These are phyloP conservation scores for Auriculariales sp. DNA, from an alignment of 768 basidiomycete genomes.

Conservation along the genomic window DNA sequence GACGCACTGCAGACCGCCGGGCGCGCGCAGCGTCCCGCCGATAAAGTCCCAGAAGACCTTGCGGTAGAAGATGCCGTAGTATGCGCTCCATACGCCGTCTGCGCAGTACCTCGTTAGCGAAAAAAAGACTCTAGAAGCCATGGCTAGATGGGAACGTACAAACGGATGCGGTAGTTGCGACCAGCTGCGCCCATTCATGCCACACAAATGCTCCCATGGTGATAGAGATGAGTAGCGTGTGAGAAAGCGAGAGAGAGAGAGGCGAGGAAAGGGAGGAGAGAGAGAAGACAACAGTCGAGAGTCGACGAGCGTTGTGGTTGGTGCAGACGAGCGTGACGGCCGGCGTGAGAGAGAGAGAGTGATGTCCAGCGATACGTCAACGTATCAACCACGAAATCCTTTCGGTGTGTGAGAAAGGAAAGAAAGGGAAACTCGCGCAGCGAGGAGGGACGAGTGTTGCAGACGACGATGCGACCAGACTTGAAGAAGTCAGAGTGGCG, in stretches of 20 bases:
- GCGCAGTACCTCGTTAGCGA: background rate
- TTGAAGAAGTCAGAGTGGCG: too few relatives aligned
- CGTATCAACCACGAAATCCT: too few relatives aligned
- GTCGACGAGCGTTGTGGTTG: too few relatives aligned
- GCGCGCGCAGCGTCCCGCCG: slow-evolving; percentile 59
- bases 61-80: slow-evolving; percentile 72
- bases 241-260: background rate
- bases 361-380: background rate
- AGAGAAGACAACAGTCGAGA: background rate
- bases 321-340: too few relatives aligned
- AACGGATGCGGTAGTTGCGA: slow-evolving; percentile 52
- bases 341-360: background rate
- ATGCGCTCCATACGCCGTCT: slow-evolving; percentile 72
- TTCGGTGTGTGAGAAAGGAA: background rate
- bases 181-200: slow-evolving; percentile 60
- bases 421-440: background rate
- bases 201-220: slow-evolving; percentile 72
- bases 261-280: background rate
- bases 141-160: slow-evolving; percentile 35
- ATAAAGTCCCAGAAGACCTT: slow-evolving; percentile 97
- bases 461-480: too few relatives aligned
- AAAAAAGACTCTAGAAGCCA: background rate
- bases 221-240: slow-evolving; percentile 9
- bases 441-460: background rate
- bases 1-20: slow-evolving; percentile 68